Evolutionary conservation across 1,284 basidiomycete genomes (phyloP), one percentile per base, ranked within the genome.

Genomic region (Agroathelia rolfsii): DNA sequence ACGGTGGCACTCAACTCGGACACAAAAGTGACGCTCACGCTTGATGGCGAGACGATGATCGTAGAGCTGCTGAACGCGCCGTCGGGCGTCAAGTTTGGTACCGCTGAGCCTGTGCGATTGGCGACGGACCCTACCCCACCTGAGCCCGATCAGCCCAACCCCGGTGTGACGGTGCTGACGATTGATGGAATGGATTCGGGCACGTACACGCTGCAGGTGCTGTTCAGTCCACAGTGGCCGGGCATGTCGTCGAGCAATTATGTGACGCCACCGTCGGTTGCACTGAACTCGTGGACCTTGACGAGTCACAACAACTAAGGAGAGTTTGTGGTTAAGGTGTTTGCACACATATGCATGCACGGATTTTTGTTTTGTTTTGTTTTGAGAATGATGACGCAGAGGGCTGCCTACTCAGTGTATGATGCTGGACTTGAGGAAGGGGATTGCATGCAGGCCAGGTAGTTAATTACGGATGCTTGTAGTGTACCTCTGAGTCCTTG

Each of bases 161-260:
- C 71, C 0, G 78, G 74, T 15, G 84, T 90, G 32, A 82, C 71
- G 6, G 88, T 94, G 11, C 62, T 98, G 28, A 69, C 69, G 44
- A 82, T 97, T 52, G n/a, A n/a, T n/a, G 66, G 64, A 42, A 52
- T 95, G 11, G 64, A 70, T 2, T 74, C 79, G 18, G 84, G 82
- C n/a, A 55, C 56, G 28, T 76, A 84, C 55, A 85, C 59, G 23
- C 54, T 89, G 30, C 71, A 88, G 58, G 76, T 92, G 38, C 51
- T 93, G 51, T 82, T 93, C 63, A 88, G 74, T 53, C 89, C 90
- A 14, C 85, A 92, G 52, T 79, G 88, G 86, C 44, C 69, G 44
- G 79, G 70, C 44, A 53, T 75, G 51, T 54, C 62, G 27, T 49
- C 66, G 28, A 64, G 64, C 46, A 69, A 70, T 48, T 79, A 72